phyloP scores from a whole-genome alignment of 2,329 filamentous ascomycete species.

The Hymenoscyphus salicellus region DNA sequence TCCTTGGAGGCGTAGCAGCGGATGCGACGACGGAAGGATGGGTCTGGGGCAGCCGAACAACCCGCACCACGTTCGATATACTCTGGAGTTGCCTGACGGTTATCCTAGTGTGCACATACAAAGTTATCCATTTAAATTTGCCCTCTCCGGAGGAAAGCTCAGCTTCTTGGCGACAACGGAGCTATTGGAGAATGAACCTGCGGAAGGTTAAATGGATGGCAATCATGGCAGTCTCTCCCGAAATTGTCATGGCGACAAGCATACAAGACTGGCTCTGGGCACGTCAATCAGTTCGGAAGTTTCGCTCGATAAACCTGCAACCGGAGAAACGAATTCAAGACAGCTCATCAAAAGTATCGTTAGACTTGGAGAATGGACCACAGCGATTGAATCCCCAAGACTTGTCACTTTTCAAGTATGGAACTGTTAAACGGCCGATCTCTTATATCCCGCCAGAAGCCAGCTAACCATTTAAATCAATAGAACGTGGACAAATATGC shows the following conservation, averaged over 20 bases:
- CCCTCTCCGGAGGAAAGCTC: background rate
- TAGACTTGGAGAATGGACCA: background rate
- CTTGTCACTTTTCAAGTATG: background rate
- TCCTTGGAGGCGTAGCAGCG: too few relatives aligned
- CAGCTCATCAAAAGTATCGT: background rate
- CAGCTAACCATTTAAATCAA: background rate
- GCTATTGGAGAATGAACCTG: background rate
- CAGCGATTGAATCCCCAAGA: background rate
- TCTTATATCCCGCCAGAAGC: background rate
- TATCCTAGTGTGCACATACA: conserved; percentile 34
- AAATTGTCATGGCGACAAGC: background rate
- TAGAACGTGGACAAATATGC: background rate
- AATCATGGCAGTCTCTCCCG: background rate
- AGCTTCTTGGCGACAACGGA: background rate
- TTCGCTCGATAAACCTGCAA: background rate
- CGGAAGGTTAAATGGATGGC: background rate
- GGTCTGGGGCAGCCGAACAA: too few relatives aligned
- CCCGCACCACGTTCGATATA: conserved; percentile 40
- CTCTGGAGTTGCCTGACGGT: conserved; percentile 38
- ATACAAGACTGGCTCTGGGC: background rate
- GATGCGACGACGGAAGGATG: too few relatives aligned
- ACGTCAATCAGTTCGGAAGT: background rate
- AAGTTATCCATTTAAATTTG: conserved; percentile 25
- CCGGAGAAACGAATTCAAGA: background rate
- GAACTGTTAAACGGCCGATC: background rate